Conservation (phyloP, 176 grass and related monocot genomes). For the Raddia guianensis region DNA sequence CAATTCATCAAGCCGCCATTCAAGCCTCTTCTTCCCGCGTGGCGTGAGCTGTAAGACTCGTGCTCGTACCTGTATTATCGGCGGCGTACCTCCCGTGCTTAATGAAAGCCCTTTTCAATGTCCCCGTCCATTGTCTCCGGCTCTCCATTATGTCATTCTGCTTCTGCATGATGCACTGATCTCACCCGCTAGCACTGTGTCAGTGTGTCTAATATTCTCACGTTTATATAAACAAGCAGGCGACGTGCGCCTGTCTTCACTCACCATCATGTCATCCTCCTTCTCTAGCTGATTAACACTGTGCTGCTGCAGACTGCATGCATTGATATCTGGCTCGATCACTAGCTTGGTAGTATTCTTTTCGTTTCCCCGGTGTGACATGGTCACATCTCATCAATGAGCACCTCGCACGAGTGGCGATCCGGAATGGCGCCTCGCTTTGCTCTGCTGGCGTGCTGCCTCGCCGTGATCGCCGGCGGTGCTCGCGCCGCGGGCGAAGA, state of each 20-base stretch:
- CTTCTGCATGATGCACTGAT: no score
- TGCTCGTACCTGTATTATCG: not conserved
- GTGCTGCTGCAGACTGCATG: no score
- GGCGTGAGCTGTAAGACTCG: not conserved
- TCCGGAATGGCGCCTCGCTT: not conserved
- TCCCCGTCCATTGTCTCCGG: not conserved
- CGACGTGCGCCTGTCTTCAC: not conserved
- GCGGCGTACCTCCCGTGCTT: not conserved
- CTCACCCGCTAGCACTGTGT: no score
- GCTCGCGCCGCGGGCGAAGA: not conserved
- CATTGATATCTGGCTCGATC: no score
- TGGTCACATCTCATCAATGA: not conserved
- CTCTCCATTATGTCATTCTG: not conserved
- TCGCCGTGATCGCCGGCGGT: conserved; percentile 28
- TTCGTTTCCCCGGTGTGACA: not conserved
- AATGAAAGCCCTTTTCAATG: not conserved
- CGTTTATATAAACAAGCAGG: conserved; percentile 8
- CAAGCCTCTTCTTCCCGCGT: not conserved
- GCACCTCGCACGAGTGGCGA: conserved; percentile 19
- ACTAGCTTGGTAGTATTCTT: no score
- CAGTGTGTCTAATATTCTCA: not conserved
- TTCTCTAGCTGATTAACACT: no score
- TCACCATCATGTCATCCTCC: not conserved
- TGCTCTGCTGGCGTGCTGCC: conserved; percentile 38
- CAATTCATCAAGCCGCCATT: conserved; percentile 9